Percentiles rank a stretch among this genome's conserved stretches.
phyloP scores from a whole-genome alignment of 768 basidiomycete species.

The Tephrocybe sp. region DNA sequence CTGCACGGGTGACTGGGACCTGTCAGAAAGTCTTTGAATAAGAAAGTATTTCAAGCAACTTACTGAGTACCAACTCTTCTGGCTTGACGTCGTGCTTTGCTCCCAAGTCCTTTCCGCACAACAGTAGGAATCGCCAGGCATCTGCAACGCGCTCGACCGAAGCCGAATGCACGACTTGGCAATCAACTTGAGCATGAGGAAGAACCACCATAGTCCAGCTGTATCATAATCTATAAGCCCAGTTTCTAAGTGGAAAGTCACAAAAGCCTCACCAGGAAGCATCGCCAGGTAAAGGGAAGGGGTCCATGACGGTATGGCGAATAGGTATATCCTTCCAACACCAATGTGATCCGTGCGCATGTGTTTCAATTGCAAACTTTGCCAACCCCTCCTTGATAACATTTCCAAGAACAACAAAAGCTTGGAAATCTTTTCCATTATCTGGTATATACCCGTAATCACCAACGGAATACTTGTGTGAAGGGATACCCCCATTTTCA shows the following conservation, averaged over 20 bases:
- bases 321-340: conserved; percentile 35
- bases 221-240: neutral
- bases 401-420: conserved; percentile 41
- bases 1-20: conserved; percentile 38
- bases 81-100: conserved; percentile 32
- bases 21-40: neutral
- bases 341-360: conserved; percentile 32
- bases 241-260: neutral
- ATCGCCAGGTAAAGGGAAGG: conserved; percentile 31
- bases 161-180: conserved; percentile 35
- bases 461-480: conserved; percentile 40
- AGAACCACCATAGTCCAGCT: conserved; percentile 48
- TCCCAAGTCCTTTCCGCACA: conserved; percentile 31
- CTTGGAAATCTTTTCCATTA: conserved; percentile 30
- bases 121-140: conserved; percentile 40
- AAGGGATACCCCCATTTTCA: conserved; percentile 35
- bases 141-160: conserved; percentile 25
- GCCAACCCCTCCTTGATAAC: conserved; percentile 30
- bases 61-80: conserved; percentile 43
- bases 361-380: conserved; percentile 20
- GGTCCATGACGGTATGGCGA: conserved; percentile 29
- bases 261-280: conserved; percentile 29
- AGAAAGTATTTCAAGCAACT: conserved; percentile 5
- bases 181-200: conserved; percentile 34
- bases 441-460: conserved; percentile 45